Evolutionary conservation across 2,329 filamentous ascomycete species (phyloP).

Genomic region (Paraconiothyrium brasiliense): DNA sequence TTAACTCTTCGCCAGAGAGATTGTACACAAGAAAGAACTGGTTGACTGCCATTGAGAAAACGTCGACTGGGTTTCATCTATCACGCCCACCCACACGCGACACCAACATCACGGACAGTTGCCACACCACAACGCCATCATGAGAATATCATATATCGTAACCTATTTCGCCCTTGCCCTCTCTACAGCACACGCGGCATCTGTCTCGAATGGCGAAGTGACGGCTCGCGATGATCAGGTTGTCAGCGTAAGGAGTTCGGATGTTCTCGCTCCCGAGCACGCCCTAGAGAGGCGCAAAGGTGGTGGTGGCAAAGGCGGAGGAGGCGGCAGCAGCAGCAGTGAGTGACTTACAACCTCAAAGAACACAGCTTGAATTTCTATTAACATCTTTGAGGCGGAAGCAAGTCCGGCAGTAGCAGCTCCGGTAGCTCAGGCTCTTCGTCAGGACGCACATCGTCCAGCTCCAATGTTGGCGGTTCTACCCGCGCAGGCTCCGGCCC

Average conservation of each 20-base stretch:
- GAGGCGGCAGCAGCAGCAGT: conserved; percentile 26
- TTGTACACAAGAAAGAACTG: not conserved
- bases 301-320: conserved; percentile 45
- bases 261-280: conserved; percentile 43
- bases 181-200: conserved; percentile 35
- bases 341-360: conserved; percentile 12
- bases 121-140: conserved; percentile 26
- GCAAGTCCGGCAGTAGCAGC: conserved; percentile 24
- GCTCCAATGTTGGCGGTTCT: conserved; percentile 47
- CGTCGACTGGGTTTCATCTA: not conserved
- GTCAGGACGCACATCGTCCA: conserved; percentile 30
- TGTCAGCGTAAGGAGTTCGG: conserved; percentile 26
- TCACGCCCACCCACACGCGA: not conserved
- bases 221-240: conserved; percentile 31
- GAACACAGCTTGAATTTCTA: not conserved
- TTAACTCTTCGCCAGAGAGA: not conserved
- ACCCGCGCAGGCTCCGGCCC: conserved; percentile 68
- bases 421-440: conserved; percentile 21
- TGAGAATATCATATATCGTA: conserved; percentile 39
- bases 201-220: conserved; percentile 39
- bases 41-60: not conserved
- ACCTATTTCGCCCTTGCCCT: conserved; percentile 33
- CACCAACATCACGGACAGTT: not conserved
- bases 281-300: conserved; percentile 50
- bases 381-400: conserved; percentile 24